Evolutionary conservation across 495 filamentous ascomycete species (phyloP), one percentile per base, ranked within the genome.

Genomic region (Clavariopsis aquatica): DNA sequence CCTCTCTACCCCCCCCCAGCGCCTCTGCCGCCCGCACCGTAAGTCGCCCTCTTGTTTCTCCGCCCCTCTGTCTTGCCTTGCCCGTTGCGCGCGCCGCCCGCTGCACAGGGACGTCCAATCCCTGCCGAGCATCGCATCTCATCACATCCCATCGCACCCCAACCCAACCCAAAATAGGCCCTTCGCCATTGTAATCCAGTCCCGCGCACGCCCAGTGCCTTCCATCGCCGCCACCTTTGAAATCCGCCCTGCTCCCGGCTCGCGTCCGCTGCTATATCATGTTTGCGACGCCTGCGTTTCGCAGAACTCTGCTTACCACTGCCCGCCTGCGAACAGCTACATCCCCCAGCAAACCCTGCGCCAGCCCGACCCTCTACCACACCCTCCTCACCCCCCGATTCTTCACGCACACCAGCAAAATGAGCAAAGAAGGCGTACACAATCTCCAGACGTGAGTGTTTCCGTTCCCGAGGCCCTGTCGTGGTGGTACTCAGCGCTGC

Each of bases 361-460:
- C 54, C 28, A 69, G 59, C 71, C 71, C 69, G 73, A 68, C 47
- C 64, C 60, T 64, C 72, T 70, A 59, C 43, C 60, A 51, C 57
- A 64, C 49, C 1, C 26, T 72, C 17, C 57, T 68, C 60, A 66
- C 62, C 1, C 65, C 54, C 41, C 34, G 69, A 71, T 71, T 69
- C 61, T 85, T 88, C 67, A 72, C 77, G 26, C 72, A 71, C 31
- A 83, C 84, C 9, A 57, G 47, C 60, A 64, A 56, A 49, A 72
- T 77, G 55, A 66, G 72, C 70, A 85, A 81, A 69, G 82, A 85
- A 79, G 82, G 75, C 72, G 83, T 85, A 17, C 79, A 84, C 68
- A 81, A 83, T 68, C 65, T 84, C 36, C n/a, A 22, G 8, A 75
- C 57, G 81, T 83, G 72, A 71, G 81, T 76, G 26, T n/a, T 19